Conservation (phyloP, 1,284 basidiomycete species). For the Marasmius fiardii region DNA sequence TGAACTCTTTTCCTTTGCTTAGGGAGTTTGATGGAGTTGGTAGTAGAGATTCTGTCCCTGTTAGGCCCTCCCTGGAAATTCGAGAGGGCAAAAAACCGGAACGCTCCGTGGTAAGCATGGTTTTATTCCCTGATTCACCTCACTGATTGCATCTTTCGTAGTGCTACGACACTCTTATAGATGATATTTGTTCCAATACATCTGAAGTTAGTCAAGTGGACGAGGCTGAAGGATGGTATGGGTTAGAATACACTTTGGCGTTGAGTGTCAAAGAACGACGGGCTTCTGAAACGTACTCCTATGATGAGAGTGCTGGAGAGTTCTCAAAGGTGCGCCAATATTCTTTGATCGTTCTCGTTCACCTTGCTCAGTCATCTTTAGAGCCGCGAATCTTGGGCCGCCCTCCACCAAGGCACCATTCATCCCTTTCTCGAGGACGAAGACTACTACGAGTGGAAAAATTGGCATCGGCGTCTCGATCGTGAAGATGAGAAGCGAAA, state of each 20-base stretch:
- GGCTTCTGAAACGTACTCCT: slow-evolving; percentile 27
- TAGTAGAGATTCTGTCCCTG: background rate
- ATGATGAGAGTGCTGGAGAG: slow-evolving; percentile 28
- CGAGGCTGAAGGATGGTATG: slow-evolving; percentile 39
- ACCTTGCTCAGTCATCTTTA: slow-evolving; percentile 11
- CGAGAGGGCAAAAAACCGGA: slow-evolving; percentile 24
- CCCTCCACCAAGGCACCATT: slow-evolving; percentile 33
- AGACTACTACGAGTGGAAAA: slow-evolving; percentile 35
- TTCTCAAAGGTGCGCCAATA: slow-evolving; percentile 33
- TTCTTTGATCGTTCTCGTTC: background rate
- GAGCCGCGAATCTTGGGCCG: slow-evolving; percentile 44
- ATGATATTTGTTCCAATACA: slow-evolving; percentile 16
- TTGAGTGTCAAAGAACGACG: slow-evolving; percentile 37
- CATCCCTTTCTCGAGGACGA: slow-evolving; percentile 36
- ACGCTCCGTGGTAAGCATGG: slow-evolving; percentile 16
- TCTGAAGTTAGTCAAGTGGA: background rate
- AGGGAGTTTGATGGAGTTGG: background rate
- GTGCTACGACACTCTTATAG: slow-evolving; percentile 22
- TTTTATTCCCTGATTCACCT: background rate
- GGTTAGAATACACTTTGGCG: slow-evolving; percentile 40
- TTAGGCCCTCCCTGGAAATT: slow-evolving; percentile 17
- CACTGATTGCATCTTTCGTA: slow-evolving; percentile 3
- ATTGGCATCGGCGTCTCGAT: slow-evolving; percentile 35
- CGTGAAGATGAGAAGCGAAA: slow-evolving; percentile 30
- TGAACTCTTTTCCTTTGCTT: background rate